Evolutionary conservation across 164 flowering plant species (phyloP), one percentile per base, ranked within the genome.

Genomic region (Nymphaea thermarum): DNA sequence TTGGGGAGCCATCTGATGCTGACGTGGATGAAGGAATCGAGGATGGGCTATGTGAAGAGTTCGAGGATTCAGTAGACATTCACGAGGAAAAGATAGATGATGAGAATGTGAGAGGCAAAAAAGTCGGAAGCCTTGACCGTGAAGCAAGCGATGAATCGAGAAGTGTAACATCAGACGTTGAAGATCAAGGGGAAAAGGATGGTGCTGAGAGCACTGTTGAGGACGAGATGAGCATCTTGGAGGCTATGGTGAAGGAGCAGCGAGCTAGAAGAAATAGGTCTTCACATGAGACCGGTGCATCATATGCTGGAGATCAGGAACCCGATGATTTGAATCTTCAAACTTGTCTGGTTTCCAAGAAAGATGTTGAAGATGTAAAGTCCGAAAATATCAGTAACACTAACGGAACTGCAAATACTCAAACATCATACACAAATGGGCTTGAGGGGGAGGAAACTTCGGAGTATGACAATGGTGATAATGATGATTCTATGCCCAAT

Each of bases 241-340:
- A 87, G 73, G 84, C 85, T 6, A 89, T 88, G 98, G 60, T 84
- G 67, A 76, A 90, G 2, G 93, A 86, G 47, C 87, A 67, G 43
- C 83, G 67, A 81, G 79, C 65, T 62, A 79, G 72, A 74, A 82
- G 75, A 66, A 76, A 76, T 44, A 71, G 57, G 57, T 43, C 64
- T 25, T 73, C 18, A 65, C 67, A 17, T 41, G 68, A 79, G 57
- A 47, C 71, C 12, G 71, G 80, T 59, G 69, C 70, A 60, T 69
- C 80, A 15, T 15, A 51, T 51, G 14, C 57, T 51, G 57, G 14
- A 51, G 57, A 51, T 51, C 14, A 8, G 57, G 57, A 51, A 51
- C 5, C 57, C 14, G 57, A 25, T 25, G 0, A 51, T 2, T 51
- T 15, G 2, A 51, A 51, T 51, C 12, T 51, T 3, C 12, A 15